Evolutionary conservation across 1,139 yeast genomes (phyloP), one percentile per base, ranked within the genome.

Genomic region (Spathaspora sp.): DNA sequence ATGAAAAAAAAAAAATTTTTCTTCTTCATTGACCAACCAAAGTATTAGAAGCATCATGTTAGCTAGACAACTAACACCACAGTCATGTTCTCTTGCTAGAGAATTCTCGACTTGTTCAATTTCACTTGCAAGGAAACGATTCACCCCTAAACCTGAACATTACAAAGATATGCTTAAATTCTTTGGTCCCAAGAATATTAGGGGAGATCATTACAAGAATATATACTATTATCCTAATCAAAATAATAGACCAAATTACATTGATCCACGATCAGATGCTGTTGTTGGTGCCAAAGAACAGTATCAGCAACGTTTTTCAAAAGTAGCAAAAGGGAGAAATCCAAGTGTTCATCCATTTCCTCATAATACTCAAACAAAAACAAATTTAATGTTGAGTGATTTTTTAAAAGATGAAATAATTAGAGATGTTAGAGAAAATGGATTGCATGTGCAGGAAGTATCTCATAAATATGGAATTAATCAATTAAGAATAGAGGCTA

Each of bases 401-500:
- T 76, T 77, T 43, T 74, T 86, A 61, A 87, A 85, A 63, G 63
- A 66, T 29, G 71, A 76, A 42, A 86, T 93, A 41, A 76, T 80
- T 47, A 68, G 73, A 43, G 91, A 82, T 46, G 74, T 83, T 47
- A 71, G 68, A 25, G 71, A 68, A 38, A 76, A 78, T 36, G 80
- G 81, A 34, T 58, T 75, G 42, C 78, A 85, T 43, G 70, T 82
- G 31, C 95, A 88, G 64, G 86, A 84, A 56, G 82, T 88, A 45
- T 93, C 97, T 13, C 82, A 86, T 55, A 82, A 81, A 58, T 85
- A 84, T 58, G 93, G 95, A 6, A 73, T 93, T 51, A 87, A 89
- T 59, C 80, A 90, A 53, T 88, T 90, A 46, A 80, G 98, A 63
- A 77, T 93, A 27, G 97, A 90, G 60, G 98, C 97, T 15, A 76